Conservation (phyloP, 2,329 filamentous ascomycete genomes). For the Monosporascus ibericus region DNA sequence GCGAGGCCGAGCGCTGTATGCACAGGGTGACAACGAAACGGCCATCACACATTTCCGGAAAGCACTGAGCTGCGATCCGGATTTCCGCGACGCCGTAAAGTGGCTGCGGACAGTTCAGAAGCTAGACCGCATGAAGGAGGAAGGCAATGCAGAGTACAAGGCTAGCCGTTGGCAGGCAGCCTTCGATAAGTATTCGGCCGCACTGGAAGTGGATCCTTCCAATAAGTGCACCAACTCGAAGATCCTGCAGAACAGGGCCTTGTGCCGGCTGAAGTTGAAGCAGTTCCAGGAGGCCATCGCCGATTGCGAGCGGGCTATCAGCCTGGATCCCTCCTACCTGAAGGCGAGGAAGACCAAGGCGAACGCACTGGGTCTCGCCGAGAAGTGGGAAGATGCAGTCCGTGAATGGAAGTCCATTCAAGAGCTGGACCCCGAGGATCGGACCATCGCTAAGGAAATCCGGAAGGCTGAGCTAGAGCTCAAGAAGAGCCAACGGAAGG, state of each 20-base stretch:
- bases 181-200: constrained; percentile 76
- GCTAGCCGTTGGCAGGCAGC: constrained; percentile 72
- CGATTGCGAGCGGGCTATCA: constrained; percentile 80
- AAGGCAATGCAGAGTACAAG: constrained; percentile 90
- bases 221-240: constrained; percentile 95
- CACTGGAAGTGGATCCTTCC: constrained; percentile 75
- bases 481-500: constrained; percentile 96
- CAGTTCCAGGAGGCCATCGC: constrained; percentile 73
- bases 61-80: constrained; percentile 84
- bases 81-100: constrained; percentile 83
- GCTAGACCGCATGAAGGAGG: constrained; percentile 86
- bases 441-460: constrained; percentile 74
- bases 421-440: constrained; percentile 77
- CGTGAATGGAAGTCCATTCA: constrained; percentile 82
- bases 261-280: constrained; percentile 79
- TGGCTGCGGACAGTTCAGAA: constrained; percentile 87
- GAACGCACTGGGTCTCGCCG: constrained; percentile 77
- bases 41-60: constrained; percentile 88
- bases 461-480: constrained; percentile 87
- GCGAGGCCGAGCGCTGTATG: constrained; percentile 80
- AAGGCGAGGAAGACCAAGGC: constrained; percentile 94
- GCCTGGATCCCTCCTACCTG: constrained; percentile 75
- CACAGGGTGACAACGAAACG: constrained; percentile 91
- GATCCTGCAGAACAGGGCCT: constrained; percentile 85
- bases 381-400: constrained; percentile 87